Evolutionary conservation across 371 early-diverging fungal genomes (phyloP).

Genomic region (Capillidium heterosporum): DNA sequence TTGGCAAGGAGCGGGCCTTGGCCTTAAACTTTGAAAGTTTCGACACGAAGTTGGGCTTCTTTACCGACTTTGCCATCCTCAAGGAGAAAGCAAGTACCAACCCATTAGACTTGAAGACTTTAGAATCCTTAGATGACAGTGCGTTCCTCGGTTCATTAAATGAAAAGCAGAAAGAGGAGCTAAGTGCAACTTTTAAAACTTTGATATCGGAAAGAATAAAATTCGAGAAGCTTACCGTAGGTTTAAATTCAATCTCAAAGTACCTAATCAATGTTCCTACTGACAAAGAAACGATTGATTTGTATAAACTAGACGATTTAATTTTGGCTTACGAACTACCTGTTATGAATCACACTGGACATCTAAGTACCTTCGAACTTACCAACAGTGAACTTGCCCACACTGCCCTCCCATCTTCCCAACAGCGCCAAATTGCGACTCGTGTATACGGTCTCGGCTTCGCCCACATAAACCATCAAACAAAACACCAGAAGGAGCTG

Average conservation of each 20-base stretch:
- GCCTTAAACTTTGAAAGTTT: too few relatives aligned
- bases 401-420: neutral
- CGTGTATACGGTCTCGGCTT: neutral
- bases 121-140: neutral
- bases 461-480: neutral
- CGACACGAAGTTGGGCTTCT: too few relatives aligned
- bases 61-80: too few relatives aligned
- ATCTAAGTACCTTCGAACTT: neutral
- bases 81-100: too few relatives aligned
- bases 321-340: neutral
- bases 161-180: neutral
- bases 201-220: neutral
- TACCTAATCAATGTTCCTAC: neutral
- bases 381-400: neutral
- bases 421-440: neutral
- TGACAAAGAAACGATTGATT: neutral
- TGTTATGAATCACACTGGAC: neutral
- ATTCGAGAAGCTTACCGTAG: neutral
- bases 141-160: neutral
- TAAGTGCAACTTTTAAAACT: neutral
- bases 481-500: neutral
- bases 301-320: neutral
- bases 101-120: too few relatives aligned
- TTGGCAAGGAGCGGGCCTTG: too few relatives aligned
- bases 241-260: neutral